These are phyloP conservation scores for Aspergillus kassunensis DNA, from an alignment of 495 filamentous ascomycete genomes.

Conservation along the genomic window DNA sequence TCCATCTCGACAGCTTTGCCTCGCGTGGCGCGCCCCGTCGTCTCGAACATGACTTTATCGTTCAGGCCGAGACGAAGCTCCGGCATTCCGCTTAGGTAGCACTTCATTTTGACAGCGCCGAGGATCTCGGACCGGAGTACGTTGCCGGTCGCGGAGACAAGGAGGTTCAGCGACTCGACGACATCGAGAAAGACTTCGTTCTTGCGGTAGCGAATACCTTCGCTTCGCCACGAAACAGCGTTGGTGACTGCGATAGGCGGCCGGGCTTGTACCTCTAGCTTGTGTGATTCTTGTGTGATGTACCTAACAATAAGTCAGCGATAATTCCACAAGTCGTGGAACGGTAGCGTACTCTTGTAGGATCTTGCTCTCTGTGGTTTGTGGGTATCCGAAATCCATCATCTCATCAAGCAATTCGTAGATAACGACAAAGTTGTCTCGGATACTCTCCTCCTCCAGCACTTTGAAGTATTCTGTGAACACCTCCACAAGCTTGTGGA, in stretches of 20 bases:
- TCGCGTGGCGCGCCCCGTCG: slow-evolving; percentile 87
- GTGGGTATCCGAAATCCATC: slow-evolving; percentile 99
- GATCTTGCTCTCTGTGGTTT: slow-evolving; percentile 99
- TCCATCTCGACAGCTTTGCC: slow-evolving; percentile 99
- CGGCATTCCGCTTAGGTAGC: slow-evolving; percentile 98
- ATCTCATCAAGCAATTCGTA: slow-evolving; percentile 99
- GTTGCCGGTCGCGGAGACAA: slow-evolving; percentile 92
- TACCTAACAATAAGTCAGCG: slow-evolving; percentile 48
- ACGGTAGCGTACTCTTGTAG: slow-evolving; percentile 69
- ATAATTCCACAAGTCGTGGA: not conserved
- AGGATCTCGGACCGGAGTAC: slow-evolving; percentile 96
- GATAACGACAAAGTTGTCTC: slow-evolving; percentile 99
- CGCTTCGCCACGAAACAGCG: slow-evolving; percentile 94
- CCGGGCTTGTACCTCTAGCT: slow-evolving; percentile 95
- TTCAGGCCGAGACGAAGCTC: slow-evolving; percentile 93
- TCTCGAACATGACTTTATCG: slow-evolving; percentile 99
- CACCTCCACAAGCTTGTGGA: slow-evolving; percentile 97
- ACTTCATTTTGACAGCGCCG: slow-evolving; percentile 99
- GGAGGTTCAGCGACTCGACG: slow-evolving; percentile 92
- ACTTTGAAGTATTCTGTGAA: slow-evolving; percentile 99
- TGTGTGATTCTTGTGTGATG: slow-evolving; percentile 99
- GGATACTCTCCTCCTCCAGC: slow-evolving; percentile 97
- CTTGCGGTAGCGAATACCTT: slow-evolving; percentile 98
- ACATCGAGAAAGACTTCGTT: slow-evolving; percentile 99
- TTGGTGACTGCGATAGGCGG: slow-evolving; percentile 99